A percentile compares a stretch with the other conserved stretches of the same genome.
Conservation (phyloP, 2,329 filamentous ascomycete species). For the Corynespora cassiicola region DNA sequence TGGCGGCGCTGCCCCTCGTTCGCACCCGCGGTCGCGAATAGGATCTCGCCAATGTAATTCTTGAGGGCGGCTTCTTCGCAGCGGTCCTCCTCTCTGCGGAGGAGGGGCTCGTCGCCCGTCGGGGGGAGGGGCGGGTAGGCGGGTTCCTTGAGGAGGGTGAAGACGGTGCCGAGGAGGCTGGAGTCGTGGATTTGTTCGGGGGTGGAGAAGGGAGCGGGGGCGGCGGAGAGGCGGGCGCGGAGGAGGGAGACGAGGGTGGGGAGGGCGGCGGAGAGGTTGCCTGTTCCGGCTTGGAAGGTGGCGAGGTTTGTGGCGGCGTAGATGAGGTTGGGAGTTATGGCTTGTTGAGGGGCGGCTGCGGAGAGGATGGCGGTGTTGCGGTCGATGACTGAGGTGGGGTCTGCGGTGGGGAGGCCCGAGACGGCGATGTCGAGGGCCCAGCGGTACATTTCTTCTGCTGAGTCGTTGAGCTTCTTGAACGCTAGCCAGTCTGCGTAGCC, state of each 20-base stretch:
- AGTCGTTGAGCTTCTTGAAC: slow-evolving; percentile 71
- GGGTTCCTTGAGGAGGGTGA: slow-evolving; percentile 54
- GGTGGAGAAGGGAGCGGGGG: slow-evolving; percentile 47
- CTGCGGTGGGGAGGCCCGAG: slow-evolving; percentile 56
- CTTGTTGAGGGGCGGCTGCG: slow-evolving; percentile 55
- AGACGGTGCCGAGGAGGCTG: slow-evolving; percentile 31
- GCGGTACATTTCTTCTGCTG: slow-evolving; percentile 74
- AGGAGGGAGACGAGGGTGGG: slow-evolving; percentile 87
- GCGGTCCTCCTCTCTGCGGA: slow-evolving; percentile 67
- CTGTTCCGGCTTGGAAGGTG: slow-evolving; percentile 75
- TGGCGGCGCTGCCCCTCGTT: slow-evolving; percentile 54
- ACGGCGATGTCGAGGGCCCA: slow-evolving; percentile 79
- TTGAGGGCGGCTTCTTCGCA: slow-evolving; percentile 89
- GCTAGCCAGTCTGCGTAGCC: slow-evolving; percentile 86
- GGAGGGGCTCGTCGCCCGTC: slow-evolving; percentile 72
- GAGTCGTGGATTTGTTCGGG: slow-evolving; percentile 29
- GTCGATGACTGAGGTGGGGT: slow-evolving; percentile 61
- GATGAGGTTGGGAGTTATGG: slow-evolving; percentile 76
- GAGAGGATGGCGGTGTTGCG: slow-evolving; percentile 66
- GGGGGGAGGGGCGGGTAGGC: slow-evolving; percentile 73
- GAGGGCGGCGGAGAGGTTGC: slow-evolving; percentile 72
- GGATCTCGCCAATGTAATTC: slow-evolving; percentile 91
- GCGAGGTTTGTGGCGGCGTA: slow-evolving; percentile 78
- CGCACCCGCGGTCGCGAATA: slow-evolving; percentile 71
- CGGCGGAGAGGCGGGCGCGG: slow-evolving; percentile 70